Evolutionary conservation across 2,329 filamentous ascomycete genomes (phyloP).

Genomic region (Ascochyta viciae-villosae): DNA sequence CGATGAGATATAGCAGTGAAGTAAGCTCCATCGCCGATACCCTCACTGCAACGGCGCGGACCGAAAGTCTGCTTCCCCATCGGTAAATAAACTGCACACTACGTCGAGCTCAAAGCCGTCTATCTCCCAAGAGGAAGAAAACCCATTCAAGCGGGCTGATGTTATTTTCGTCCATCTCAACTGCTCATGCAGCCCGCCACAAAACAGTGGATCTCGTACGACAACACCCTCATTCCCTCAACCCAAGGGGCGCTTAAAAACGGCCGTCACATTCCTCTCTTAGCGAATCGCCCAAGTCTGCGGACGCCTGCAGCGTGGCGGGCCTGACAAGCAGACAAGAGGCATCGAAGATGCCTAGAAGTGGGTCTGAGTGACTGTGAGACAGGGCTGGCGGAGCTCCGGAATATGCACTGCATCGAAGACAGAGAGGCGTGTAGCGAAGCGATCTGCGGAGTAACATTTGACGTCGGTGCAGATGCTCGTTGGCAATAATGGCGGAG

Average conservation of each 20-base stretch:
- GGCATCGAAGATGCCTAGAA: neutral
- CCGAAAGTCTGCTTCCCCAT: neutral
- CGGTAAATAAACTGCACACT: neutral
- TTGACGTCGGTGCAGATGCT: neutral
- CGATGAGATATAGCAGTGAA: neutral
- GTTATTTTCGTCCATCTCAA: neutral
- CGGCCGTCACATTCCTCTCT: neutral
- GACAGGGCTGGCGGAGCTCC: neutral
- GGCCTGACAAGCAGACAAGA: neutral
- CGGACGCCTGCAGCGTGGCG: neutral
- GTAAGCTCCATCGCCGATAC: neutral
- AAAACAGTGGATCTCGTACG: constrained; percentile 10
- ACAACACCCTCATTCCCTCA: neutral
- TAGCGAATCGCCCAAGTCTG: neutral
- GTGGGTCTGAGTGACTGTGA: neutral
- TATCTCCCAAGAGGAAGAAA: too few relatives aligned
- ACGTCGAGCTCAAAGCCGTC: neutral
- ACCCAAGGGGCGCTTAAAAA: neutral
- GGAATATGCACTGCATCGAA: neutral
- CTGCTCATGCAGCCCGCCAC: neutral
- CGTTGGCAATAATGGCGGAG: neutral
- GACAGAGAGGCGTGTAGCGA: neutral
- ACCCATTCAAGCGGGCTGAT: too few relatives aligned
- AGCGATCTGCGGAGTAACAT: neutral
- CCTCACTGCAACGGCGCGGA: neutral